Base-by-base conservation (phyloP, 306 rosid genomes). In the Senna siamea region DNA sequence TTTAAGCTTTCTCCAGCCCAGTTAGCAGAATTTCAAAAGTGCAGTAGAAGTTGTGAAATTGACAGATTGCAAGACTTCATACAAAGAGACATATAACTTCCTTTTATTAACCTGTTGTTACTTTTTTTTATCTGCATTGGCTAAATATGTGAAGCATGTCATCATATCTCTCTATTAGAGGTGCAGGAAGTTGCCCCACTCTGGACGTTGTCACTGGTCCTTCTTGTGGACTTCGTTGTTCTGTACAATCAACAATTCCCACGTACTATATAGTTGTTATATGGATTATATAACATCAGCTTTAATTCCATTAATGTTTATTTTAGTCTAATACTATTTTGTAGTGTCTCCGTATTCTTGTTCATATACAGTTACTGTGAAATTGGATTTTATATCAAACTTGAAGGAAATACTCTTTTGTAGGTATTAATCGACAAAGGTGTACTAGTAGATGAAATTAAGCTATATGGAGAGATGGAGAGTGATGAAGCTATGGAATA, bases 161-260 rank as follows among this genome's bases (percentile, higher is more conserved):
- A 83, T 87, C 85, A 85, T 88, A 83, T 87, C 75, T 74, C 70
- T 86, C 70, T 82, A 81, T 90, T 92, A 89, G 95, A 90, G 78
- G 75, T 92, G 96, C 99, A 95, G 98, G 97, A 82, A 94, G 96
- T 75, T 88, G 88, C 85, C 96, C 92, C 78, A 85, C 86, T 76
- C 78, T 95, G 89, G 99, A 95, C 90, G 96, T 90, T 50, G 73
- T 90, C 82, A 80, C 87, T 40, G 98, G 99, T 80, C 98, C 99
- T 84, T 90, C 98, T 62, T 32, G 66, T 9, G 98, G 98, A 69
- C 64, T 65, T 57, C 76, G 84, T 17, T 85, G 46, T 74, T 90
- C 90, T 48, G 82, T 86, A 46, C 87, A 53, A 76, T 92, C 97
- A 20, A 76, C 86, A 35, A 74, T 72, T 56, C 70, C 89, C 18